Evolutionary conservation across 257 asterid genomes (phyloP).

Genomic region (Fraxinus pennsylvanica): DNA sequence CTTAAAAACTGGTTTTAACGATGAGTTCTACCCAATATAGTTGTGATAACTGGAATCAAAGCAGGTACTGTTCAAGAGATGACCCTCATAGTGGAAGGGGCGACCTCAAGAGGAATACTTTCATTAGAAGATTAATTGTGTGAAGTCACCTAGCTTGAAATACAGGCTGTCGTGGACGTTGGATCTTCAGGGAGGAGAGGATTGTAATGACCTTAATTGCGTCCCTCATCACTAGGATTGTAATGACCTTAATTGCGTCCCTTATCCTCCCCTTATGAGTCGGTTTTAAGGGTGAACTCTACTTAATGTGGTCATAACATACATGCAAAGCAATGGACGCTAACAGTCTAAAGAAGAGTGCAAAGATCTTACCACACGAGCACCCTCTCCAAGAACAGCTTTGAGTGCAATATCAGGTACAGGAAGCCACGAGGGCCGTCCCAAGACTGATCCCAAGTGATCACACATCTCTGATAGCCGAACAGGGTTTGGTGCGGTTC

Average conservation of each 20-base stretch:
- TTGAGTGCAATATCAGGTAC: constrained; percentile 87
- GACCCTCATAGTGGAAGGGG: background rate
- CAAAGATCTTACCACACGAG: constrained; percentile 65
- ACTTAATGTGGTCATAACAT: background rate
- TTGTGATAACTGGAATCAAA: background rate
- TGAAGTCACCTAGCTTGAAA: background rate
- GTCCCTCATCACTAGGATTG: background rate
- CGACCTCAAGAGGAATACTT: background rate
- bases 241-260: background rate
- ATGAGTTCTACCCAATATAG: background rate
- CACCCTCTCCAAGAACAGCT: constrained; percentile 95
- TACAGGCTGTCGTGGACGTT: background rate
- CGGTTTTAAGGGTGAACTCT: background rate
- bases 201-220: background rate
- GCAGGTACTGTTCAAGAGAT: background rate
- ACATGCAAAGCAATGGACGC: background rate
- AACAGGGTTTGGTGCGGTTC: constrained; percentile 90
- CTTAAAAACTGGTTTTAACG: background rate
- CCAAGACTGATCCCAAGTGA: constrained; percentile 73
- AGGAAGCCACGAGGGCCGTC: constrained; percentile 96
- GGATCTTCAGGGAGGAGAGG: background rate
- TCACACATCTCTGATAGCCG: constrained; percentile 78
- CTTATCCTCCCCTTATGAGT: background rate
- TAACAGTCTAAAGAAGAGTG: background rate
- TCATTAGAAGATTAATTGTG: background rate